Evolutionary conservation across 1,284 basidiomycete species (phyloP).

Genomic region (Neolentinus lepideus): DNA sequence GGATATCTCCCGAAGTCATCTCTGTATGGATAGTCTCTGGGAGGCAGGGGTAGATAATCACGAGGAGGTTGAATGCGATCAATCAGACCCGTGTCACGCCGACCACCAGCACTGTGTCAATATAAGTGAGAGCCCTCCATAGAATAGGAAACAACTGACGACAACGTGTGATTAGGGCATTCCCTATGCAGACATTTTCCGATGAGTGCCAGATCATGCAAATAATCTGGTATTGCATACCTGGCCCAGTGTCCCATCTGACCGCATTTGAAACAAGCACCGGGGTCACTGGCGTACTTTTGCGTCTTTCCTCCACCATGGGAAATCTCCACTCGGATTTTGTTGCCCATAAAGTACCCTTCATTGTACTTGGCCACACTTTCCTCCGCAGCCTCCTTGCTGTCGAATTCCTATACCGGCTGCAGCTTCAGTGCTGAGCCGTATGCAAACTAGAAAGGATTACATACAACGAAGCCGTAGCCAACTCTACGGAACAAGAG

Average conservation of each 20-base stretch:
- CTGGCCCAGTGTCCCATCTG: slow-evolving; percentile 81
- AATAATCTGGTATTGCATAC: slow-evolving; percentile 30
- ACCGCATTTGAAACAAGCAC: slow-evolving; percentile 81
- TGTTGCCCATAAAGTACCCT: slow-evolving; percentile 83
- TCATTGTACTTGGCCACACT: slow-evolving; percentile 81
- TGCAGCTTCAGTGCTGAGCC: slow-evolving; percentile 4
- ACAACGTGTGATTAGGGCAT: slow-evolving; percentile 53
- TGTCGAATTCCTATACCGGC: slow-evolving; percentile 67
- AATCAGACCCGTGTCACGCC: slow-evolving; percentile 42
- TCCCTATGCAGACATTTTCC: slow-evolving; percentile 38
- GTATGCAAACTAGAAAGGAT: not conserved
- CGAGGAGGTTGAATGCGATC: slow-evolving; percentile 45
- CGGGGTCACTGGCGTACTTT: slow-evolving; percentile 70
- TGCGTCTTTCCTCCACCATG: slow-evolving; percentile 76
- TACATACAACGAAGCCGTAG: slow-evolving; percentile 78
- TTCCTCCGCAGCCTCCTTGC: slow-evolving; percentile 70
- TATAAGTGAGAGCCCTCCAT: not conserved
- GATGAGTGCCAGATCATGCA: slow-evolving; percentile 7
- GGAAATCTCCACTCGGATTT: slow-evolving; percentile 78
- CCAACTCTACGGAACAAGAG: slow-evolving; percentile 45
- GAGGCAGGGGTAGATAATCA: slow-evolving; percentile 38
- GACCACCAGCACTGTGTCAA: slow-evolving; percentile 22
- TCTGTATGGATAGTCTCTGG: slow-evolving; percentile 39
- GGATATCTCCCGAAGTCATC: slow-evolving; percentile 37
- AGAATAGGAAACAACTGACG: slow-evolving; percentile 19